A percentile compares a stretch with the other conserved stretches of the same genome.
These are phyloP conservation scores for Leishmania guyanensis DNA, from an alignment of 208 protist species.

Conservation along the genomic window DNA sequence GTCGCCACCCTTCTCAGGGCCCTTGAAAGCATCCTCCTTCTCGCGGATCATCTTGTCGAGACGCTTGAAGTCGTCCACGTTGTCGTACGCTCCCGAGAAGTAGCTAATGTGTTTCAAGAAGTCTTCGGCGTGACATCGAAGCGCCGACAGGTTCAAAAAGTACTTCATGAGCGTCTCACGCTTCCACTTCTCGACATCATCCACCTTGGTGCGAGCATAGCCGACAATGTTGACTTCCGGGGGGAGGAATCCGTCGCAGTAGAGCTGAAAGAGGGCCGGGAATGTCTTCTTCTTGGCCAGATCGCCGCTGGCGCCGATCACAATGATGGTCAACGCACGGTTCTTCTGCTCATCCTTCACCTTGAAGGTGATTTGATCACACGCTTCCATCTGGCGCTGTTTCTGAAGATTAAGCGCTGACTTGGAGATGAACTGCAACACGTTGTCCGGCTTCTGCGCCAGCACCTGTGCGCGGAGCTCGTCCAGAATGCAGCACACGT, in stretches of 20 bases:
- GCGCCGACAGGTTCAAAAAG: conserved; percentile 52
- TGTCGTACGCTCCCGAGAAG: conserved; percentile 79
- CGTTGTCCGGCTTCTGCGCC: conserved; percentile 53
- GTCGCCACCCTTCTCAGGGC: conserved; percentile 53
- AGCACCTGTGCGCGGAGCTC: conserved; percentile 54
- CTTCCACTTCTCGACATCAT: conserved; percentile 74
- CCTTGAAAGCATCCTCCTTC: conserved; percentile 54
- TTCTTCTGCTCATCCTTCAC: conserved; percentile 51
- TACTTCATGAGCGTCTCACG: conserved; percentile 58
- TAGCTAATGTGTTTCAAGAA: conserved; percentile 81
- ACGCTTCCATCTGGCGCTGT: conserved; percentile 22
- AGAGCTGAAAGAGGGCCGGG: conserved; percentile 91
- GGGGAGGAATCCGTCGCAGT: conserved; percentile 79
- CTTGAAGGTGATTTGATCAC: conserved; percentile 53
- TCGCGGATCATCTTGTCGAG: conserved; percentile 60
- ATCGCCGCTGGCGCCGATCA: conserved; percentile 92
- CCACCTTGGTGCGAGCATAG: conserved; percentile 86
- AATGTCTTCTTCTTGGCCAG: conserved; percentile 94
- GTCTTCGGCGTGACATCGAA: conserved; percentile 56
- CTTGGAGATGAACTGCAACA: conserved; percentile 51
- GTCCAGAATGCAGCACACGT: conserved; percentile 76
- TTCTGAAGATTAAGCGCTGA: conserved; percentile 41
- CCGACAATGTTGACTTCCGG: conserved; percentile 79
- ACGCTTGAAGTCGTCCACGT: conserved; percentile 64
- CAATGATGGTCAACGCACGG: conserved; percentile 74